These are phyloP conservation scores for Cephalotrichum gorgonifer DNA, from an alignment of 2,329 filamentous ascomycete genomes.

Conservation along the genomic window DNA sequence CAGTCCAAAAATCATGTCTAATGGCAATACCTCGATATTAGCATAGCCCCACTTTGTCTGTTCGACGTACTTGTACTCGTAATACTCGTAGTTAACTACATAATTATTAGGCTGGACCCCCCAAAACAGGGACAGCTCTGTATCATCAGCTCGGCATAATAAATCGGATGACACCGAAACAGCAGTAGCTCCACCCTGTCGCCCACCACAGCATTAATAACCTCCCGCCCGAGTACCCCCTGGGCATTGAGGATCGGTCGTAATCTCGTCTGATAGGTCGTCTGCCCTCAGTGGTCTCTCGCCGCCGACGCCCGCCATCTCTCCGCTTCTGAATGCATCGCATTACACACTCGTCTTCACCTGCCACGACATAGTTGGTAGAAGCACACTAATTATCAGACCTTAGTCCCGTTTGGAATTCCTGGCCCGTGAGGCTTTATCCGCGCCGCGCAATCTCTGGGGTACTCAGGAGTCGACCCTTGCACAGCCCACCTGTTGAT, in stretches of 20 bases:
- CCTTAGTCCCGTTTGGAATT: not conserved
- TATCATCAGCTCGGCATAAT: not conserved
- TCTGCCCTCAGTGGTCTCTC: not conserved
- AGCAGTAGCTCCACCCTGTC: not conserved
- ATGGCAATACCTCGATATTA: too few species aligned
- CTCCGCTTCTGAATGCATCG: not conserved
- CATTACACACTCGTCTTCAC: not conserved
- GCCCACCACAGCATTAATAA: not conserved
- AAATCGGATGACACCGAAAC: not conserved
- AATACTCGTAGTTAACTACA: too few species aligned
- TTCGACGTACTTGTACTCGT: too few species aligned
- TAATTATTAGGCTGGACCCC: not conserved
- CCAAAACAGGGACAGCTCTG: not conserved
- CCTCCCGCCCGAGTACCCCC: too few species aligned
- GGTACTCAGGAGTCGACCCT: too few species aligned
- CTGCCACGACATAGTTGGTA: not conserved
- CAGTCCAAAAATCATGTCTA: too few species aligned
- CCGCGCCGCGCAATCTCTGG: too few species aligned
- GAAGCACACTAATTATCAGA: not conserved
- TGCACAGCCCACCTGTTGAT: too few species aligned
- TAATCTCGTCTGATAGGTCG: not conserved
- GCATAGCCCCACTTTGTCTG: too few species aligned
- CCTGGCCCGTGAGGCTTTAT: not conserved
- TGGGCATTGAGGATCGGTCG: not conserved
- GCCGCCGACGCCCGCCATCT: not conserved